Conservation (phyloP, 1,139 yeast genomes). For the Hansenula sp. region DNA sequence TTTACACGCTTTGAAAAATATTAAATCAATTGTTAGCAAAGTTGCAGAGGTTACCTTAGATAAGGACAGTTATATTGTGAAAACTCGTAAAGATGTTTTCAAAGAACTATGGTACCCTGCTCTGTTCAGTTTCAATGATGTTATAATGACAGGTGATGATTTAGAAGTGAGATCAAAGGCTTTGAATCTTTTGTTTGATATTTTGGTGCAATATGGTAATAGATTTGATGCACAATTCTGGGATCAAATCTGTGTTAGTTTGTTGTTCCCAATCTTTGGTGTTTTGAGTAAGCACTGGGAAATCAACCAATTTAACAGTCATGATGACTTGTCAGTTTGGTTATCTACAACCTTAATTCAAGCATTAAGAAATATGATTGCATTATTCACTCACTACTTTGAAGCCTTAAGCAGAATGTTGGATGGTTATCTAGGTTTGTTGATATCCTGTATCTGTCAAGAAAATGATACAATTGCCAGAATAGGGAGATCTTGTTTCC, state of each 20-base stretch:
- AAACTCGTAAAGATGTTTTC: constrained; percentile 32
- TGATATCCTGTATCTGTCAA: constrained; percentile 89
- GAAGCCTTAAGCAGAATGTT: constrained; percentile 67
- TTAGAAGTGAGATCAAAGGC: constrained; percentile 92
- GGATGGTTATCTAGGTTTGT: constrained; percentile 69
- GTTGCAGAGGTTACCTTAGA: constrained; percentile 47
- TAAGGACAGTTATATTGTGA: constrained; percentile 36
- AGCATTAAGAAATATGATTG: constrained; percentile 85
- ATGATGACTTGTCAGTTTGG: constrained; percentile 92
- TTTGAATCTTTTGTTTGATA: constrained; percentile 74
- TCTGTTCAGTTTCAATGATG: constrained; percentile 78
- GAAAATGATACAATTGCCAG: constrained; percentile 95
- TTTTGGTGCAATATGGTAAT: constrained; percentile 73
- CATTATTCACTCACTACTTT: constrained; percentile 77
- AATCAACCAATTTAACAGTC: constrained; percentile 56
- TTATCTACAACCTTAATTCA: constrained; percentile 93
- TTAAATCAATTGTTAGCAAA: constrained; percentile 57
- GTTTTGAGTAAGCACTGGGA: constrained; percentile 77
- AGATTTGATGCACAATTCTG: constrained; percentile 74
- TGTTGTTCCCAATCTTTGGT: constrained; percentile 86
- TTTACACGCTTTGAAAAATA: constrained; percentile 74
- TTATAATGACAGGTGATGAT: constrained; percentile 91
- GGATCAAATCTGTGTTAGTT: constrained; percentile 71
- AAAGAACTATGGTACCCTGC: constrained; percentile 60
- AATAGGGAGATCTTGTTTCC: constrained; percentile 86